phyloP scores from a whole-genome alignment of 140 eudicot species.

The Erigeron philadelphicus region DNA sequence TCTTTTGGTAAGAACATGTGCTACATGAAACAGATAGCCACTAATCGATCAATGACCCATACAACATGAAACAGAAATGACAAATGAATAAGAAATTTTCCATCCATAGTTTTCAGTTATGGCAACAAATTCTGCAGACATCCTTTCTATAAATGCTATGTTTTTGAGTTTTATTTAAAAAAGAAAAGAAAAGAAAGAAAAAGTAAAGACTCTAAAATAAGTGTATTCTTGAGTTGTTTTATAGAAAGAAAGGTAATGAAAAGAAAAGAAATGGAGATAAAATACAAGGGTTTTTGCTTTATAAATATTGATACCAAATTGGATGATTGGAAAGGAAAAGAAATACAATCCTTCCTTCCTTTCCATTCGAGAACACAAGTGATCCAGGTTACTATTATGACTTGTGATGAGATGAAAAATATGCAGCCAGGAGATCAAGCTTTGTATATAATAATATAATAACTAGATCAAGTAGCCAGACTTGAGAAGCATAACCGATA shows the following conservation, averaged over 20 bases:
- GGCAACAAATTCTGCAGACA: neutral
- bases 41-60: neutral
- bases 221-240: too few species aligned
- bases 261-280: too few species aligned
- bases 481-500: conserved; percentile 12
- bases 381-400: neutral
- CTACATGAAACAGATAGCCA: neutral
- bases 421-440: neutral
- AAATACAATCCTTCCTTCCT: too few species aligned
- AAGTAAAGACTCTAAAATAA: too few species aligned
- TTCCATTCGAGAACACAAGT: neutral
- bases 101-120: neutral
- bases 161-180: too few species aligned
- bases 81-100: neutral
- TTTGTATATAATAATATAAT: neutral
- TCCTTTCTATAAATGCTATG: neutral
- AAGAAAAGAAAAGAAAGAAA: too few species aligned
- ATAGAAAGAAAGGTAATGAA: too few species aligned
- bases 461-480: conserved; percentile 10
- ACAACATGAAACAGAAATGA: neutral
- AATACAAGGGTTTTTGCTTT: too few species aligned
- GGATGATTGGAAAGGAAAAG: too few species aligned
- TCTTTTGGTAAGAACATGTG: neutral
- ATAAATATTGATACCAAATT: too few species aligned
- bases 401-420: neutral